Percentiles rank a stretch among this genome's conserved stretches.
Evolutionary conservation across 331 rosid genomes (phyloP).

Genomic region (Cydonia oblonga): DNA sequence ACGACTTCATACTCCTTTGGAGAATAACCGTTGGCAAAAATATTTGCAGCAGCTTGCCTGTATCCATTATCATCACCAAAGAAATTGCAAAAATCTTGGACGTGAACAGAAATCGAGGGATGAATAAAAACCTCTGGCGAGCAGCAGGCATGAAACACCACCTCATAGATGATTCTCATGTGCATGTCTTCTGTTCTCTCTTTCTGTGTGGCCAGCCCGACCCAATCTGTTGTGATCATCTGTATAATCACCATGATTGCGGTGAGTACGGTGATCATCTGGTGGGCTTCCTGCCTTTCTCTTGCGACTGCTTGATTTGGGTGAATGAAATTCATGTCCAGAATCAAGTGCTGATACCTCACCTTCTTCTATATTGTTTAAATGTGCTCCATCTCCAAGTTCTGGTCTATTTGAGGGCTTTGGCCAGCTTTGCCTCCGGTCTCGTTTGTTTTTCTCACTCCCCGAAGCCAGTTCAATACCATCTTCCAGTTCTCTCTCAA

Average conservation of each 20-base stretch:
- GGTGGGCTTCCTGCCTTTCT: constrained; percentile 65
- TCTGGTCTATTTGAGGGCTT: constrained; percentile 50
- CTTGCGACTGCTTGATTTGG: constrained; percentile 57
- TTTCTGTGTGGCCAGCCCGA: constrained; percentile 42
- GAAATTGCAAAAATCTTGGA: neutral
- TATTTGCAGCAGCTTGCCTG: too few relatives aligned
- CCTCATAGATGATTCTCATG: constrained; percentile 53
- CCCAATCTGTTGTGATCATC: constrained; percentile 48
- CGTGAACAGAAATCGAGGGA: neutral
- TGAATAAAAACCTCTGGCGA: neutral
- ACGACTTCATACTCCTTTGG: neutral
- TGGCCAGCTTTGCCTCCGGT: constrained; percentile 65
- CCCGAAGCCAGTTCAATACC: constrained; percentile 75
- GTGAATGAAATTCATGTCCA: constrained; percentile 35
- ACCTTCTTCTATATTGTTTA: constrained; percentile 73
- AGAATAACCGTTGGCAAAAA: neutral
- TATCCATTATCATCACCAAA: neutral
- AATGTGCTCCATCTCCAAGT: constrained; percentile 38
- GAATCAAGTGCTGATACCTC: constrained; percentile 53
- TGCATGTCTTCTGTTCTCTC: constrained; percentile 46
- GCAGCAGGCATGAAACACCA: neutral
- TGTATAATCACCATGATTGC: constrained; percentile 28
- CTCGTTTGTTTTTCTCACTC: constrained; percentile 63
- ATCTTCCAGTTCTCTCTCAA: constrained; percentile 91
- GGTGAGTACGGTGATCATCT: constrained; percentile 19